Conservation (phyloP, 495 filamentous ascomycete species). For the Sporormia fimetaria region DNA sequence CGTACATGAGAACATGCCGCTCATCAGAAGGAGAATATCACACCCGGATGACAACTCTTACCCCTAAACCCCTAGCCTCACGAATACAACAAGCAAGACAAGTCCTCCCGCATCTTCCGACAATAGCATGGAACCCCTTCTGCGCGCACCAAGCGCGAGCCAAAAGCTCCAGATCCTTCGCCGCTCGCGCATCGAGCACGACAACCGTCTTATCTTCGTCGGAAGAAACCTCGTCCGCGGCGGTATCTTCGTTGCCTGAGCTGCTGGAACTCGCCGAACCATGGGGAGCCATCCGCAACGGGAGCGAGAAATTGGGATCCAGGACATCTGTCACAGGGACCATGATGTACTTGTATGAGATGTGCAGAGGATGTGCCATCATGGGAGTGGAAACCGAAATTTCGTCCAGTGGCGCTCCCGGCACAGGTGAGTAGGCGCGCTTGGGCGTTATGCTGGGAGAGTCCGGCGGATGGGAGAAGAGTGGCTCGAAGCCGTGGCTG, state of each 20-base stretch:
- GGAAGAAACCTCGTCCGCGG: not conserved
- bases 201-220: constrained; percentile 14
- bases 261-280: not conserved
- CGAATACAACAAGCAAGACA: constrained; percentile 32
- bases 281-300: not conserved
- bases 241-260: not conserved
- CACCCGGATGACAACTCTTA: constrained; percentile 28
- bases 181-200: constrained; percentile 29
- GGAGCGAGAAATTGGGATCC: constrained; percentile 8
- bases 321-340: constrained; percentile 23
- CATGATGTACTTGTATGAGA: constrained; percentile 23
- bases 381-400: constrained; percentile 3
- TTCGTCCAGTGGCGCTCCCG: constrained; percentile 1
- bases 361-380: constrained; percentile 31
- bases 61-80: constrained; percentile 28
- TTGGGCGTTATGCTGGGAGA: constrained; percentile 6
- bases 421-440: constrained; percentile 3
- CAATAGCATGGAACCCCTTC: constrained; percentile 27
- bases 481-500: constrained; percentile 19
- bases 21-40: no score
- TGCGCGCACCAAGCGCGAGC: constrained; percentile 33
- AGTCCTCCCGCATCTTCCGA: constrained; percentile 30
- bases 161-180: constrained; percentile 26
- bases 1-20: no score
- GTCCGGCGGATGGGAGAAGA: constrained; percentile 19